Percentiles rank a stretch among this genome's conserved stretches.
phyloP scores from a whole-genome alignment of 805 yeast genomes.

The Kazachstania viticola region DNA sequence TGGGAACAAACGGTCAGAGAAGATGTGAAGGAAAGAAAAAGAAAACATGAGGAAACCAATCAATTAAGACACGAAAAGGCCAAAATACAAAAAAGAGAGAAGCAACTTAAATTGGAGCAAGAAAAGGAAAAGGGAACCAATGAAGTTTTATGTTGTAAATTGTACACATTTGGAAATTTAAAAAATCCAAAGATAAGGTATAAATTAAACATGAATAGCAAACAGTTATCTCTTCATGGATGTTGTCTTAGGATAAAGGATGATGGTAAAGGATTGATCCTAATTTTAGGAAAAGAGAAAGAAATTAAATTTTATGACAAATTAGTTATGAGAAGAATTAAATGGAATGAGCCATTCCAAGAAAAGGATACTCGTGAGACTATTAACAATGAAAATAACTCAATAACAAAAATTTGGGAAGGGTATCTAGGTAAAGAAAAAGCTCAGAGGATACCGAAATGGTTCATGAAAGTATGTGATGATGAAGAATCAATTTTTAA shows the following conservation, averaged over 20 bases:
- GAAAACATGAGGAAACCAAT: slow-evolving; percentile 50
- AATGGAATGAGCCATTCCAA: slow-evolving; percentile 49
- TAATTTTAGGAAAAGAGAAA: slow-evolving; percentile 67
- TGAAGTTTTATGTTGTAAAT: slow-evolving; percentile 27
- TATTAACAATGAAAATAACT: slow-evolving; percentile 28
- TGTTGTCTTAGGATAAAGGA: slow-evolving; percentile 36
- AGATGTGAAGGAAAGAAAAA: slow-evolving; percentile 54
- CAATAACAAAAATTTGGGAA: slow-evolving; percentile 52
- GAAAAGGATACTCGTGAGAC: slow-evolving; percentile 26
- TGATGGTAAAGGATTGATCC: slow-evolving; percentile 40
- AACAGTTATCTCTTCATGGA: slow-evolving; percentile 59
- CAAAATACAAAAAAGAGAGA: slow-evolving; percentile 2
- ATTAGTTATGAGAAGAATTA: slow-evolving; percentile 47
- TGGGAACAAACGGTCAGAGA: slow-evolving; percentile 61
- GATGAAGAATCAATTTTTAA: slow-evolving; percentile 40
- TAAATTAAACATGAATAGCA: slow-evolving; percentile 73
- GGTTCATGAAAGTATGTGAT: slow-evolving; percentile 52
- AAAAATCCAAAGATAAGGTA: slow-evolving; percentile 56
- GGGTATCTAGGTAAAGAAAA: slow-evolving; percentile 39
- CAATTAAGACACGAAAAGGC: slow-evolving; percentile 37
- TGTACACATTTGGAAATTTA: slow-evolving; percentile 44
- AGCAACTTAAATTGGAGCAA: slow-evolving; percentile 2
- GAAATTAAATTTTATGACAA: slow-evolving; percentile 51
- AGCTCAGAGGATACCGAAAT: slow-evolving; percentile 45
- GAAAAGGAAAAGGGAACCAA: background rate